These are phyloP conservation scores for Candida stauntonica DNA, from an alignment of 805 yeast genomes.

Conservation along the genomic window DNA sequence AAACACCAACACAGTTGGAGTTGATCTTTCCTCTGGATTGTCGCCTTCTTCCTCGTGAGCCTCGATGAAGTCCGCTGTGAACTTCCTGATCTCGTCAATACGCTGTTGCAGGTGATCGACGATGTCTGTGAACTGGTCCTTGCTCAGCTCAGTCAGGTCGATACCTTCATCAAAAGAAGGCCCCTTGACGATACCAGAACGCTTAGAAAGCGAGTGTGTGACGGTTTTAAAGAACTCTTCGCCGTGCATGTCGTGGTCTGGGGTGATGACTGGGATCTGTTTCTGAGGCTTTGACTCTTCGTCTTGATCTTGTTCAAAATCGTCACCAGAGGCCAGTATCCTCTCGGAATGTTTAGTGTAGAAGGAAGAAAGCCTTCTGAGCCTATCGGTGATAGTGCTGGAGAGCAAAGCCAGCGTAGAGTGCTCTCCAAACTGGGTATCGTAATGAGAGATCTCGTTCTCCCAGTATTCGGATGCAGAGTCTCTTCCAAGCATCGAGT, in stretches of 20 bases:
- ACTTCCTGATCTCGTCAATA: neutral
- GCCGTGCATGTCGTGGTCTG: neutral
- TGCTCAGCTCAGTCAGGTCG: neutral
- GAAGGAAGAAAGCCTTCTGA: neutral
- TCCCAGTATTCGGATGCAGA: conserved; percentile 1
- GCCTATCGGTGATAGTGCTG: conserved; percentile 1
- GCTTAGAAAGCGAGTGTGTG: neutral
- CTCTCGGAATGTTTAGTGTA: conserved; percentile 1
- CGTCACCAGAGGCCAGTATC: neutral
- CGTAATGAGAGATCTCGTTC: conserved; percentile 1
- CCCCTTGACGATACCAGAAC: neutral
- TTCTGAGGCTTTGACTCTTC: neutral
- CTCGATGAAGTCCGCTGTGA: neutral
- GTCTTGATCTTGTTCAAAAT: neutral
- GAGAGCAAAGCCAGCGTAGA: conserved; percentile 2
- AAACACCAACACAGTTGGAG: neutral
- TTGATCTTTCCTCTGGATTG: neutral
- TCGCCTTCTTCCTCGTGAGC: no score
- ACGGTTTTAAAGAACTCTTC: neutral
- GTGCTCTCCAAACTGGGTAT: conserved; percentile 1
- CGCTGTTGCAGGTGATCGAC: conserved; percentile 1
- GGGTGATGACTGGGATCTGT: neutral
- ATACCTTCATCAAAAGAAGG: neutral
- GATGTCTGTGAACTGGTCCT: conserved; percentile 3
- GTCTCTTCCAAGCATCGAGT: neutral